Percentiles rank a stretch among this genome's conserved stretches.
Evolutionary conservation across 768 basidiomycete genomes (phyloP).

Genomic region (Boletus reticulatus): DNA sequence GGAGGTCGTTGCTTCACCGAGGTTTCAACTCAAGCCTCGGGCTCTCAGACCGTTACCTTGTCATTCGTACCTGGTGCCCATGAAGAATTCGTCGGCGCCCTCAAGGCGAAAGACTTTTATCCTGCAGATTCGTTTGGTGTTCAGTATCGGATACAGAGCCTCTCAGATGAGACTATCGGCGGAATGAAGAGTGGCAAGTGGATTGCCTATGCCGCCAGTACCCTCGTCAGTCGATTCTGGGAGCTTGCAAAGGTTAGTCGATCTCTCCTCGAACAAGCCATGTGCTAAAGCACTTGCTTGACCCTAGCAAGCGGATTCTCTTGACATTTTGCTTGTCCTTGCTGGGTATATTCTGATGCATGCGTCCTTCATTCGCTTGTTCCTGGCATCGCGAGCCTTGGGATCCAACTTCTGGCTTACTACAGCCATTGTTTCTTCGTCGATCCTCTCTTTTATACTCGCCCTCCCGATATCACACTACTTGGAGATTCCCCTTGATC

Average conservation of each 20-base stretch:
- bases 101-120: slow-evolving; percentile 30
- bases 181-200: slow-evolving; percentile 83
- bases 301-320: slow-evolving; percentile 83
- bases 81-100: slow-evolving; percentile 48
- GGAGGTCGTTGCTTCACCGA: slow-evolving; percentile 40
- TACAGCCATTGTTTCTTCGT: slow-evolving; percentile 76
- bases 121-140: slow-evolving; percentile 40
- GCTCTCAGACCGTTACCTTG: slow-evolving; percentile 45
- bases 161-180: slow-evolving; percentile 49
- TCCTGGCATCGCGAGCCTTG: slow-evolving; percentile 82
- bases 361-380: slow-evolving; percentile 87
- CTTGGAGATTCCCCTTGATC: slow-evolving; percentile 86
- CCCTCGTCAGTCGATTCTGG: slow-evolving; percentile 80
- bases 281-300: slow-evolving; percentile 13
- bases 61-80: slow-evolving; percentile 49
- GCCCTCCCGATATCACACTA: slow-evolving; percentile 75
- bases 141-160: slow-evolving; percentile 50
- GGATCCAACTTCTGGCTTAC: slow-evolving; percentile 71
- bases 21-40: slow-evolving; percentile 32
- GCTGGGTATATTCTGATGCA: slow-evolving; percentile 96
- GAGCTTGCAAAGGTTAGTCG: slow-evolving; percentile 69
- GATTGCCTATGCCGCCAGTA: slow-evolving; percentile 83
- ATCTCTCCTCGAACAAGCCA: neutral
- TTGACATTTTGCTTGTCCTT: slow-evolving; percentile 93
- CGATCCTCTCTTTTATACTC: slow-evolving; percentile 80